A percentile compares a stretch with the other conserved stretches of the same genome.
phyloP scores from a whole-genome alignment of 768 basidiomycete species.

The Sarcomyxa edulis region DNA sequence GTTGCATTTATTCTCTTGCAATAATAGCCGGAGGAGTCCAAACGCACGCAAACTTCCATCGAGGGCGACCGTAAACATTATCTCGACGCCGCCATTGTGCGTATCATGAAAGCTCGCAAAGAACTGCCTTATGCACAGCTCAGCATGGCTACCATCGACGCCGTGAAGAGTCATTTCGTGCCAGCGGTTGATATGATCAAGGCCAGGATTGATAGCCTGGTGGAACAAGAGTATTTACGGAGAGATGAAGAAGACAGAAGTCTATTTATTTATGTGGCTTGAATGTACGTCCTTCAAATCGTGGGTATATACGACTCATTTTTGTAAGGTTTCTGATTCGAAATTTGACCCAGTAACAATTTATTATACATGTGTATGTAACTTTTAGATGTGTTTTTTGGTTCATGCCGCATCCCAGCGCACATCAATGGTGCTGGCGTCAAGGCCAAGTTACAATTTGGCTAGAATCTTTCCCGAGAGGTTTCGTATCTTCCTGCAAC shows the following conservation, averaged over 20 bases:
- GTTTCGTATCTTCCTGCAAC: too few species aligned
- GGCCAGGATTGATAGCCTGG: constrained; percentile 71
- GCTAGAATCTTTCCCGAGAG: too few species aligned
- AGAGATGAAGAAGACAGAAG: constrained; percentile 70
- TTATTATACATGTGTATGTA: too few species aligned
- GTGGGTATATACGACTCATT: too few species aligned
- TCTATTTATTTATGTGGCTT: constrained; percentile 78
- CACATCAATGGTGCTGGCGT: too few species aligned
- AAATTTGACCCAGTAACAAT: too few species aligned
- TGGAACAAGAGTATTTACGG: constrained; percentile 84
- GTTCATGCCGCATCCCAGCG: too few species aligned
- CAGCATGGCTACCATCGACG: constrained; percentile 77
- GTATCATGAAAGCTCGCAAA: constrained; percentile 93
- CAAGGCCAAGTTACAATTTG: too few species aligned
- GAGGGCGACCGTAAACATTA: constrained; percentile 83
- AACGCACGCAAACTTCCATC: constrained; percentile 76
- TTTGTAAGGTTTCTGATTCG: too few species aligned
- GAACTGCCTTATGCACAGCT: constrained; percentile 76
- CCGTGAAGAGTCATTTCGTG: constrained; percentile 83
- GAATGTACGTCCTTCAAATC: too few species aligned
- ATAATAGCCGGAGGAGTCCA: constrained; percentile 81
- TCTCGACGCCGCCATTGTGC: constrained; percentile 92
- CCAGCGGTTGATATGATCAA: constrained; percentile 86
- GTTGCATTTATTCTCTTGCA: background rate
- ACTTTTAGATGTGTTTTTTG: too few species aligned